Evolutionary conservation across 768 basidiomycete species (phyloP).

Genomic region (Phaeotremella fagi): DNA sequence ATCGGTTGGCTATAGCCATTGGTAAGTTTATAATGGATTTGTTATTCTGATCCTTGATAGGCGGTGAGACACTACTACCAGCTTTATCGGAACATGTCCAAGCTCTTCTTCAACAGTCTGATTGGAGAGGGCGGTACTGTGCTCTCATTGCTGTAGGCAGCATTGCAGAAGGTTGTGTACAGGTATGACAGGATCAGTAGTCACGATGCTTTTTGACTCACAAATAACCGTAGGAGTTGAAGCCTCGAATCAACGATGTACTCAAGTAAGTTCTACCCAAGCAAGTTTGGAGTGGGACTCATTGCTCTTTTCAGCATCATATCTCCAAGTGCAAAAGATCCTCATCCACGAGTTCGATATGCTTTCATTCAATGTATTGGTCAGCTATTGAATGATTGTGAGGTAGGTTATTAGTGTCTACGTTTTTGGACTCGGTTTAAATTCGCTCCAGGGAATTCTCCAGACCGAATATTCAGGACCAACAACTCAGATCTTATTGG

Average conservation of each 20-base stretch:
- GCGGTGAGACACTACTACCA: constrained; percentile 69
- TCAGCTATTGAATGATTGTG: constrained; percentile 82
- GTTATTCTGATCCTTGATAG: constrained; percentile 35
- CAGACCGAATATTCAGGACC: constrained; percentile 65
- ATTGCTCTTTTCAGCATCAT: constrained; percentile 14
- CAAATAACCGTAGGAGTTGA: constrained; percentile 58
- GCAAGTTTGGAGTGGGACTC: neutral
- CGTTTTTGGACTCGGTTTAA: neutral
- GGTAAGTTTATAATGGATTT: constrained; percentile 16
- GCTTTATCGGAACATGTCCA: constrained; percentile 78
- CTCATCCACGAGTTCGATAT: constrained; percentile 66
- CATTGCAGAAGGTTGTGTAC: constrained; percentile 64
- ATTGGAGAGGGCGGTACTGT: constrained; percentile 81
- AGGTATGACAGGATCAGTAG: neutral
- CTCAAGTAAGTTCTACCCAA: constrained; percentile 58
- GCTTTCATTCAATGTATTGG: constrained; percentile 80
- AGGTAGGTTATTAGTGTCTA: constrained; percentile 52
- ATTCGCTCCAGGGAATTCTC: constrained; percentile 62
- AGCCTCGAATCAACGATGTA: constrained; percentile 73
- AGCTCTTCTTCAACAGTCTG: constrained; percentile 70
- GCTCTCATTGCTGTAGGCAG: constrained; percentile 82
- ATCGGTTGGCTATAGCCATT: constrained; percentile 72
- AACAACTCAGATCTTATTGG: constrained; percentile 66
- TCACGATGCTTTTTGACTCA: constrained; percentile 3
- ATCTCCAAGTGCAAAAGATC: constrained; percentile 67